phyloP scores from a whole-genome alignment of 345 rosid species.

The Corymbia maculata region DNA sequence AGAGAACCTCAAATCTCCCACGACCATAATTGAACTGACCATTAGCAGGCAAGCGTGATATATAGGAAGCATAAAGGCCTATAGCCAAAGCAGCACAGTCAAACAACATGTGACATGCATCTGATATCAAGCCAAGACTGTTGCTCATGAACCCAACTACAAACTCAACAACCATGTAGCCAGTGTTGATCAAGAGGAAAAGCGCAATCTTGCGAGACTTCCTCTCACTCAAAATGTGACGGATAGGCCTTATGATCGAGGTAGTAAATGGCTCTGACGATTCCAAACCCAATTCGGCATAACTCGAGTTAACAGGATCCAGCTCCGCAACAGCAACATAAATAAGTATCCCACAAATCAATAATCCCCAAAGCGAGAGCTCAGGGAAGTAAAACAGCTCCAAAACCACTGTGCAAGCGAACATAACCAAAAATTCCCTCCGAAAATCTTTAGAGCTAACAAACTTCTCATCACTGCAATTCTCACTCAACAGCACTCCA shows the following conservation, averaged over 20 bases:
- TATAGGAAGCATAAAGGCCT: slow-evolving; percentile 88
- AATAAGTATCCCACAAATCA: slow-evolving; percentile 61
- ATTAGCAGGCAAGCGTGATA: slow-evolving; percentile 86
- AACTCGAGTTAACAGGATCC: slow-evolving; percentile 38
- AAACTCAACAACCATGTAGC: slow-evolving; percentile 91
- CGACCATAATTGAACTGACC: slow-evolving; percentile 90
- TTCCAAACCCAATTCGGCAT: slow-evolving; percentile 53
- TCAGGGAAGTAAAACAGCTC: slow-evolving; percentile 80
- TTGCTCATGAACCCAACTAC: slow-evolving; percentile 93
- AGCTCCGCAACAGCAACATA: slow-evolving; percentile 65
- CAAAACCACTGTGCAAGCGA: slow-evolving; percentile 59
- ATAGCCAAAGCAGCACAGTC: slow-evolving; percentile 97
- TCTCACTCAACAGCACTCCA: slow-evolving; percentile 81
- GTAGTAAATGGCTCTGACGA: slow-evolving; percentile 45
- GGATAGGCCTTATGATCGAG: slow-evolving; percentile 62
- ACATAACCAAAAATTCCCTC: slow-evolving; percentile 65
- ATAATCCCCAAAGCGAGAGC: slow-evolving; percentile 76
- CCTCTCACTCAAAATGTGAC: slow-evolving; percentile 86
- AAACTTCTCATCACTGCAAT: slow-evolving; percentile 53
- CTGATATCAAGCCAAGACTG: slow-evolving; percentile 93
- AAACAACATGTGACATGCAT: slow-evolving; percentile 97
- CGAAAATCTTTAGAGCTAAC: slow-evolving; percentile 47
- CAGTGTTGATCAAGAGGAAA: slow-evolving; percentile 81
- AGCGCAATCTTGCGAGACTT: slow-evolving; percentile 91
- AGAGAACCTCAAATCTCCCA: slow-evolving; percentile 89